Conservation (phyloP, 2,329 filamentous ascomycete species). For the Cladorrhinum sp. region DNA sequence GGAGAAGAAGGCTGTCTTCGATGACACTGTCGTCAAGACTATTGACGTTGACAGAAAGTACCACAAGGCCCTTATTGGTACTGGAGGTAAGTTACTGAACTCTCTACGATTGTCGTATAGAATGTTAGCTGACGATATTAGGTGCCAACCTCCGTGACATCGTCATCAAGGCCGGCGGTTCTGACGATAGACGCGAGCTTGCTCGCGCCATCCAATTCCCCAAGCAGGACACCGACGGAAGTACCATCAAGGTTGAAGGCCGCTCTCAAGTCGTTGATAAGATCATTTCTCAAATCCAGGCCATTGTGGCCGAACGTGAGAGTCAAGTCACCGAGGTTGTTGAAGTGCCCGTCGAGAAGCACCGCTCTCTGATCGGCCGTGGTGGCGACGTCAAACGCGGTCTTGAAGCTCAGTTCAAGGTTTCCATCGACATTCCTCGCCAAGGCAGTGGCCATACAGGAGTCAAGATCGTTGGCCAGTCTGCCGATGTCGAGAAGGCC, state of each 20-base stretch:
- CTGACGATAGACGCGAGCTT: slow-evolving; percentile 77
- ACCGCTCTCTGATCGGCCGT: slow-evolving; percentile 85
- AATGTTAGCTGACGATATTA: slow-evolving; percentile 44
- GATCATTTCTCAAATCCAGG: slow-evolving; percentile 77
- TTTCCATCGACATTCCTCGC: slow-evolving; percentile 86
- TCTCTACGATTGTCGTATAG: neutral
- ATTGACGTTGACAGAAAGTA: slow-evolving; percentile 93
- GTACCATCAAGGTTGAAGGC: slow-evolving; percentile 84
- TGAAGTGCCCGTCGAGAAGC: slow-evolving; percentile 86
- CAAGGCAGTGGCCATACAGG: slow-evolving; percentile 81
- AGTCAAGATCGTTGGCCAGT: slow-evolving; percentile 79
- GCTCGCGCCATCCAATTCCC: slow-evolving; percentile 94
- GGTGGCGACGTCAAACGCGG: slow-evolving; percentile 83
- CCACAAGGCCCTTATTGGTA: slow-evolving; percentile 85
- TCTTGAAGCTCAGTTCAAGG: slow-evolving; percentile 80
- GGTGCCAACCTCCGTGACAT: slow-evolving; percentile 83
- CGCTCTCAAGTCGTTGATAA: slow-evolving; percentile 81
- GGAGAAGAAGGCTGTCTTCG: slow-evolving; percentile 82
- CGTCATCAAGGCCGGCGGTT: slow-evolving; percentile 82
- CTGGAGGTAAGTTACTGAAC: slow-evolving; percentile 67
- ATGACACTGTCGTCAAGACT: slow-evolving; percentile 80
- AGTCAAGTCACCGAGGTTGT: slow-evolving; percentile 75
- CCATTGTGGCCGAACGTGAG: slow-evolving; percentile 78
- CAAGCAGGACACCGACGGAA: slow-evolving; percentile 77
- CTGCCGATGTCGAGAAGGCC: slow-evolving; percentile 75